A percentile compares a stretch with the other conserved stretches of the same genome.
Conservation (phyloP, 169 alveolate genomes). For the Plasmodium relictum region DNA sequence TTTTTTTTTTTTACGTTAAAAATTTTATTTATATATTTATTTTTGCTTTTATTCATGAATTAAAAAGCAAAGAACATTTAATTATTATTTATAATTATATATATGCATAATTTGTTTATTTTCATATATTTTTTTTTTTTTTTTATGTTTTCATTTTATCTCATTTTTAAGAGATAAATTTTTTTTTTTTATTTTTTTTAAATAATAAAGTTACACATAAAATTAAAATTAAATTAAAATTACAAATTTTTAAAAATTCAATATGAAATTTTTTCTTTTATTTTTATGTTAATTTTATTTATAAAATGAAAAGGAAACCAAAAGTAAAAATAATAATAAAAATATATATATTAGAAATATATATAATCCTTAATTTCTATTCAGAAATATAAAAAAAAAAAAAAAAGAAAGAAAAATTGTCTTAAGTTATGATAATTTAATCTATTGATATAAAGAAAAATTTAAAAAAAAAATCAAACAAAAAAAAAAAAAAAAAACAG, state of each 20-base stretch:
- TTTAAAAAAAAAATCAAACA: too few relatives aligned
- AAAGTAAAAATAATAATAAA: neutral
- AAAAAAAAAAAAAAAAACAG: too few relatives aligned
- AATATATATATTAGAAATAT: neutral
- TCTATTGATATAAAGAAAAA: too few relatives aligned
- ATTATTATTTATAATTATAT: neutral
- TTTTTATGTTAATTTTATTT: too few relatives aligned
- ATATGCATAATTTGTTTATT: constrained; percentile 6
- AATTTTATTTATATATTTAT: neutral
- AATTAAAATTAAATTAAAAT: neutral
- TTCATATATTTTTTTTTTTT: neutral
- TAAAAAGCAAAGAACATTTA: neutral
- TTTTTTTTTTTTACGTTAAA: neutral
- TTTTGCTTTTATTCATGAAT: neutral
- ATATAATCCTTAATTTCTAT: neutral
- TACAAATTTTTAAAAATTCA: neutral
- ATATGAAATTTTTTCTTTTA: neutral
- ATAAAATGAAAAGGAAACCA: neutral
- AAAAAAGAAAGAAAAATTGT: neutral
- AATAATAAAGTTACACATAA: neutral
- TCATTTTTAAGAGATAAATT: constrained; percentile 8
- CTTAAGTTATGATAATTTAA: neutral
- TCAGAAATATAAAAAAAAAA: neutral
- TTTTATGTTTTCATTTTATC: constrained; percentile 10
- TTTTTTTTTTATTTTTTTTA: neutral